Percentiles rank a stretch among this genome's conserved stretches.
Evolutionary conservation across 768 basidiomycete species (phyloP).

Genomic region (Gautieria morchelliformis): DNA sequence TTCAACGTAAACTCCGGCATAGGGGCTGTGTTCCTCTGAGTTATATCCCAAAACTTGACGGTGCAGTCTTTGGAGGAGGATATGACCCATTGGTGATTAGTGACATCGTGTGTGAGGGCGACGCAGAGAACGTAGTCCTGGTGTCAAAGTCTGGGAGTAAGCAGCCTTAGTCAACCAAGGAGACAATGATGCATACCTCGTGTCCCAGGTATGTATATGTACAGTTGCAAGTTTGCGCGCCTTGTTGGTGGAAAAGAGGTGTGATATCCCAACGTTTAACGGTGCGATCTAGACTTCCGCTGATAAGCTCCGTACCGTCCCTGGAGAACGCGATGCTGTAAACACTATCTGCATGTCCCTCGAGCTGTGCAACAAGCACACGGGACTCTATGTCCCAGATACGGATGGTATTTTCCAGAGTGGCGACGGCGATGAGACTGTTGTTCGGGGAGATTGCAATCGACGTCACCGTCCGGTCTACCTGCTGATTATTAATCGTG

Average conservation of each 20-base stretch:
- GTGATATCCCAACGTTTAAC: slow-evolving; percentile 81
- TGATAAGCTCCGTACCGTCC: slow-evolving; percentile 79
- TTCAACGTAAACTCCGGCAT: slow-evolving; percentile 78
- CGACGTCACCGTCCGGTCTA: slow-evolving; percentile 51
- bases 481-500: background rate
- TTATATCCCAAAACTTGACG: slow-evolving; percentile 83
- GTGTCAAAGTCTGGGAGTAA: slow-evolving; percentile 2
- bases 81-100: slow-evolving; percentile 69
- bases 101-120: slow-evolving; percentile 78
- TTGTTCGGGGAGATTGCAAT: slow-evolving; percentile 74
- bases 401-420: slow-evolving; percentile 54
- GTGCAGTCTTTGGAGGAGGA: slow-evolving; percentile 93
- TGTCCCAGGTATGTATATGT: slow-evolving; percentile 41
- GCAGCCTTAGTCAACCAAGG: slow-evolving; percentile 52
- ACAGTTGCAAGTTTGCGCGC: slow-evolving; percentile 17
- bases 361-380: slow-evolving; percentile 59
- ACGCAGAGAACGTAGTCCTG: slow-evolving; percentile 67
- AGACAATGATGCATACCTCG: slow-evolving; percentile 65
- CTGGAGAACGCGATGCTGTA: slow-evolving; percentile 88
- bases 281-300: slow-evolving; percentile 83
- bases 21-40: slow-evolving; percentile 42
- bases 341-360: slow-evolving; percentile 76
- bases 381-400: slow-evolving; percentile 78
- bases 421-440: slow-evolving; percentile 48
- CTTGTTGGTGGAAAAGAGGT: slow-evolving; percentile 18